Base-by-base conservation (phyloP, 805 yeast genomes). In the Candida morakotiae region DNA sequence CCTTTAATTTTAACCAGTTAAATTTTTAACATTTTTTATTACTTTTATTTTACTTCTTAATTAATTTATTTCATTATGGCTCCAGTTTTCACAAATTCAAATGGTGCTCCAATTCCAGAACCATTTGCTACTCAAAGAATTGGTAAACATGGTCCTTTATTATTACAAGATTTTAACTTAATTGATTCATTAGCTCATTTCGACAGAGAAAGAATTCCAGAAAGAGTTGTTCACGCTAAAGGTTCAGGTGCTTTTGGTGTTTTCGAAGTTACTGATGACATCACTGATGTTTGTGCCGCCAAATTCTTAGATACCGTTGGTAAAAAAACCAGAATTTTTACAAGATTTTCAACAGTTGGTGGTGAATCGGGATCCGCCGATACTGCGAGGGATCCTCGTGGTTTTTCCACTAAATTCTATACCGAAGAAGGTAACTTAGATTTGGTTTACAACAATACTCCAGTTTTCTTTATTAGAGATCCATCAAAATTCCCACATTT, bases 171-270 rank as follows among this genome's bases (percentile, higher is more conserved):
- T 58, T 81, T 83, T 64, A 80, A 80, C 56, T 66, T 87, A 62
- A 72, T 87, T 51, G 95, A 87, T 53, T 74, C 87, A 2, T 62
- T 87, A 40, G 89, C 95, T 15, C 95, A 86, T 60, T 87, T 87
- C 52, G 94, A 85, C 64, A 73, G 95, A 49, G 96, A 87, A 64
- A 71, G 95, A 62, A 83, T 87, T 46, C 95, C 95, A 9, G 95
- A 87, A 67, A 74, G 96, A 64, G 95, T 87, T 40, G 95, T 87
- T 24, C 96, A 87, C 56, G 96, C 96, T 38, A 87, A 87, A 59
- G 96, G 95, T 49, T 83, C 89, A 10, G 96, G 96, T 55, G 95
- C 95, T 8, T 85, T 71, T 57, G 95, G 95, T 47, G 75, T 71
- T 47, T 87, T 87, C 57, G 94, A 84, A 60, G 89, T 83, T 36